A percentile compares a stretch with the other conserved stretches of the same genome.
Evolutionary conservation across 2,329 filamentous ascomycete genomes (phyloP).

Genomic region (Diaporthe ampelina): DNA sequence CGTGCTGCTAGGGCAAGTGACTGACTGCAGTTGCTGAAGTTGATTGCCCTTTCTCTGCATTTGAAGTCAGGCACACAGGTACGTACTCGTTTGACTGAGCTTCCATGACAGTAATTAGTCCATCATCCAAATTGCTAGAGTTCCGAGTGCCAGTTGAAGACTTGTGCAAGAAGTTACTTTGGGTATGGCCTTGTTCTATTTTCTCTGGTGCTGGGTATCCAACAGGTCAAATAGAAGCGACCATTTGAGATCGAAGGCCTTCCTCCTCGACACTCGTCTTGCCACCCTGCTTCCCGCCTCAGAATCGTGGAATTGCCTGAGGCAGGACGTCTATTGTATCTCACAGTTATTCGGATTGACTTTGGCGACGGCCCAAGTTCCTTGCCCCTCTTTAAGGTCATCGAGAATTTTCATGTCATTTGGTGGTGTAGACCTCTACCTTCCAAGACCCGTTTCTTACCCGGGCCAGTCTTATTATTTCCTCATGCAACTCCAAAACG

Average conservation of each 20-base stretch:
- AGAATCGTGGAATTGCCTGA: too few species aligned
- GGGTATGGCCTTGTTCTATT: background rate
- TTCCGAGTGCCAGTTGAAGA: too few species aligned
- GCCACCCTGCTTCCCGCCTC: too few species aligned
- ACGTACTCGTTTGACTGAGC: constrained; percentile 10
- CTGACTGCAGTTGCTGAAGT: too few species aligned
- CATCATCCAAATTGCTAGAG: too few species aligned
- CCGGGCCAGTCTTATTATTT: background rate
- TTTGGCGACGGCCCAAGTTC: too few species aligned
- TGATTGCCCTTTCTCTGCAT: background rate
- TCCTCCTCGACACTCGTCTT: background rate
- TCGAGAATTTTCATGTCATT: background rate
- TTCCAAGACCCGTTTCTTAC: background rate
- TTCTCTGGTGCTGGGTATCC: background rate
- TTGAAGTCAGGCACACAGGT: background rate
- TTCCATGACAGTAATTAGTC: too few species aligned
- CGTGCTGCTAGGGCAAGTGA: background rate
- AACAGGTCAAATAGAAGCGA: background rate
- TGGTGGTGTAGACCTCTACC: background rate
- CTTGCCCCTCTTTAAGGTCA: too few species aligned
- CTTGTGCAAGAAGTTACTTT: too few species aligned
- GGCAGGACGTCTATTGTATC: too few species aligned
- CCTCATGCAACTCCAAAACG: constrained; percentile 27
- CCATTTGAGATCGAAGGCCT: background rate
- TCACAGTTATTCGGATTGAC: background rate